phyloP scores from a whole-genome alignment of 345 rosid genomes.

The Populus alba region DNA sequence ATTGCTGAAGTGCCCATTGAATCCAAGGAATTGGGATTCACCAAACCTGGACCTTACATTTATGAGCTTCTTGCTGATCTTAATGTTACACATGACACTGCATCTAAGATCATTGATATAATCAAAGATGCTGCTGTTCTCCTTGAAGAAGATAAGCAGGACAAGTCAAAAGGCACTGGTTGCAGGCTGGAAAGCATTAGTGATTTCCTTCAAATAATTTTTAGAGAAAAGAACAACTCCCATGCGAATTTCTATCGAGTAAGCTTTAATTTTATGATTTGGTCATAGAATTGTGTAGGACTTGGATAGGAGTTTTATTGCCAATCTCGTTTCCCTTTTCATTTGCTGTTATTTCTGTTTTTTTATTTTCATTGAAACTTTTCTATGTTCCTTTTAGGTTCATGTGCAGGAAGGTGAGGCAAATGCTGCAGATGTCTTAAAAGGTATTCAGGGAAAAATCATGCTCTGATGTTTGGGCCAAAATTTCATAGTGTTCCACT shows the following conservation, averaged over 20 bases:
- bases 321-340: not conserved
- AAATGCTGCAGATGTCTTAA: conserved; percentile 46
- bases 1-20: conserved; percentile 78
- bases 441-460: conserved; percentile 41
- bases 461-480: not conserved
- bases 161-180: conserved; percentile 37
- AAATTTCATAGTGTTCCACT: not conserved
- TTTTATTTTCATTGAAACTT: conserved; percentile 1
- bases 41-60: conserved; percentile 86
- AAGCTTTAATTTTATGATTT: conserved; percentile 37
- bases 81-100: conserved; percentile 75
- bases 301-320: not conserved
- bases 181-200: conserved; percentile 77
- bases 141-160: conserved; percentile 72
- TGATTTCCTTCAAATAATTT: conserved; percentile 69
- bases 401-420: conserved; percentile 77
- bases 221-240: conserved; percentile 52
- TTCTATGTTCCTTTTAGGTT: conserved; percentile 51
- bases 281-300: not conserved
- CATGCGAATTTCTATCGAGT: conserved; percentile 78
- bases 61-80: conserved; percentile 78
- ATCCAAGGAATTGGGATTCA: conserved; percentile 77
- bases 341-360: conserved; percentile 1
- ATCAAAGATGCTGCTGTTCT: conserved; percentile 73
- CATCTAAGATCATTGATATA: conserved; percentile 61